Conservation (phyloP, 1,284 basidiomycete genomes). For the Pseudomicrostroma phylloplanum region DNA sequence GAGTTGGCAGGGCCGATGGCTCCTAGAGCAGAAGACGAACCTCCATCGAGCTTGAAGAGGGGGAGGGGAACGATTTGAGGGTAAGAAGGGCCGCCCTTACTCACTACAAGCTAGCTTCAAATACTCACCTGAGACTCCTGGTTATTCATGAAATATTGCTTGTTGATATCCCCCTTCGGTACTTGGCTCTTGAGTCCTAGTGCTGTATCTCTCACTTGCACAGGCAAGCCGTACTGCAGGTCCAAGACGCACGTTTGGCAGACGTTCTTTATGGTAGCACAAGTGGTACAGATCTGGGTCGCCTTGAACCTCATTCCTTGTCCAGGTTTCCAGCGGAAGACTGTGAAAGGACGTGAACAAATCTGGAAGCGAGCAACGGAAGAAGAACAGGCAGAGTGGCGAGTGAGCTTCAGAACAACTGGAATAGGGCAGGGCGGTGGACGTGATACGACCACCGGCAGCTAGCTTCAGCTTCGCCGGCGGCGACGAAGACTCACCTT, state of each 20-base stretch:
- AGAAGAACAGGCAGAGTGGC: no score
- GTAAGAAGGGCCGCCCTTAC: background rate
- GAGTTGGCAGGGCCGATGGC: conserved; percentile 37
- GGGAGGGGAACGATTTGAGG: background rate
- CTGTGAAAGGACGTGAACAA: conserved; percentile 83
- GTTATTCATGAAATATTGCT: conserved; percentile 71
- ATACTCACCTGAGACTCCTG: conserved; percentile 67
- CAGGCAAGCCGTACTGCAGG: conserved; percentile 85
- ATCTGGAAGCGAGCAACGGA: conserved; percentile 55
- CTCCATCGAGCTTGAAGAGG: conserved; percentile 27
- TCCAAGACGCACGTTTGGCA: conserved; percentile 97
- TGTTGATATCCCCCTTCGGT: conserved; percentile 88
- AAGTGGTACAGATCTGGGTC: conserved; percentile 96
- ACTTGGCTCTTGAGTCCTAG: conserved; percentile 78
- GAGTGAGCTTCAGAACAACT: no score
- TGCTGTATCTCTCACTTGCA: conserved; percentile 94
- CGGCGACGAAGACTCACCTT: conserved; percentile 45
- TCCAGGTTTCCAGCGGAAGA: conserved; percentile 98
- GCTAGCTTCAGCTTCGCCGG: background rate
- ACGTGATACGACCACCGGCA: background rate
- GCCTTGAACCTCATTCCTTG: conserved; percentile 86
- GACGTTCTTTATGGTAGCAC: conserved; percentile 96
- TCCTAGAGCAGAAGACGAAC: conserved; percentile 25
- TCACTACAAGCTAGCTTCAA: background rate
- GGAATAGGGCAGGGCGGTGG: background rate